phyloP scores from a whole-genome alignment of 371 early-diverging fungal genomes.

The Mortierella sp. region DNA sequence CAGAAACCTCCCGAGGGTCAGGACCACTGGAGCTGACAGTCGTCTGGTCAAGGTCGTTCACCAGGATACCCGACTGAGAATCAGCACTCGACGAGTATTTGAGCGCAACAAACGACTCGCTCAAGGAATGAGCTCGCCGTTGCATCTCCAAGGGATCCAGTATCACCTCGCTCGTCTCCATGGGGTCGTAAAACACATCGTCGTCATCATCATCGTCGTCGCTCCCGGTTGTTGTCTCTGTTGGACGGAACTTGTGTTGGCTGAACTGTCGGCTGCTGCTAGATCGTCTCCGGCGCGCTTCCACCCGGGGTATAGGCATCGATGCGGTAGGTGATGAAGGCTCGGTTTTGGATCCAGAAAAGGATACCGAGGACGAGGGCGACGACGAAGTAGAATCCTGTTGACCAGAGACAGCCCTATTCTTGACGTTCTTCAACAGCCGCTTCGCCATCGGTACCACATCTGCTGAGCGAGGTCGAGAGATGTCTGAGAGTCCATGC shows the following conservation, averaged over 20 bases:
- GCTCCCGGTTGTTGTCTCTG: conserved; percentile 4
- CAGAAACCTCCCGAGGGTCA: conserved; percentile 50
- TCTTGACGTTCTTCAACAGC: conserved; percentile 43
- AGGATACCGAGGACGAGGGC: background rate
- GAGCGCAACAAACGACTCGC: conserved; percentile 64
- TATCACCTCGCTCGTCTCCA: conserved; percentile 27
- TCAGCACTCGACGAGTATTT: conserved; percentile 61
- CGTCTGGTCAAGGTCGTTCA: conserved; percentile 29
- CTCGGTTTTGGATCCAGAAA: conserved; percentile 12
- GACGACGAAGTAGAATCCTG: background rate
- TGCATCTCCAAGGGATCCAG: conserved; percentile 27
- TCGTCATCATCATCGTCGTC: conserved; percentile 42
- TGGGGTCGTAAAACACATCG: conserved; percentile 49
- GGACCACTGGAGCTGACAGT: conserved; percentile 44
- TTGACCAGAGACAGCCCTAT: conserved; percentile 9
- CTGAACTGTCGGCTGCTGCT: conserved; percentile 1
- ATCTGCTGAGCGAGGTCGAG: conserved; percentile 51
- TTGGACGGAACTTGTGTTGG: background rate
- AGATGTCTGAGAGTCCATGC: conserved; percentile 53
- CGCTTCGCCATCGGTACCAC: conserved; percentile 55
- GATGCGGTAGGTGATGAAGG: conserved; percentile 21
- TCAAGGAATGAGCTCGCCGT: conserved; percentile 55
- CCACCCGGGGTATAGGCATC: conserved; percentile 27
- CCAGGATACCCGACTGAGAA: conserved; percentile 53
- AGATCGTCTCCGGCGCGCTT: conserved; percentile 8